Percentiles rank a stretch among this genome's conserved stretches.
Evolutionary conservation across 1,139 yeast genomes (phyloP).

Genomic region (Pichia sp.): DNA sequence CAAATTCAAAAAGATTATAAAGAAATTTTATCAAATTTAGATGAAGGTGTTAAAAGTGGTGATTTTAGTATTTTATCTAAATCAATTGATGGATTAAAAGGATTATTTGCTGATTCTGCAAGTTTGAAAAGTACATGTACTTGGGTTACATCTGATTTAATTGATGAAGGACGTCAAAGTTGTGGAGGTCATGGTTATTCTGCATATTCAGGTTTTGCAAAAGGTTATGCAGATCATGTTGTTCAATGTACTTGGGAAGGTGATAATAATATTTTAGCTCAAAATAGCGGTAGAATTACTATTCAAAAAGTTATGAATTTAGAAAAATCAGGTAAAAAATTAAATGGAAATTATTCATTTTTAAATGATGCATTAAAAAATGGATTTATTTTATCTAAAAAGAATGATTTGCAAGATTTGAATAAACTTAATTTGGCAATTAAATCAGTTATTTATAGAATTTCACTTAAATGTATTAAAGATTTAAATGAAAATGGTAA

Average conservation of each 20-base stretch:
- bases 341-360: conserved; percentile 26
- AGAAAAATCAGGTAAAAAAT: conserved; percentile 28
- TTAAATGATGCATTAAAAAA: conserved; percentile 20
- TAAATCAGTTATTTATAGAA: conserved; percentile 44
- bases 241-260: conserved; percentile 99
- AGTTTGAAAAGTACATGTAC: conserved; percentile 85
- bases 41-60: conserved; percentile 43
- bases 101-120: conserved; percentile 79
- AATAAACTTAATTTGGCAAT: conserved; percentile 29
- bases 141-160: conserved; percentile 73
- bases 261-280: conserved; percentile 80
- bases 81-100: conserved; percentile 62
- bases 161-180: conserved; percentile 89
- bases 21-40: conserved; percentile 48
- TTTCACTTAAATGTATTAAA: conserved; percentile 42
- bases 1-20: conserved; percentile 53
- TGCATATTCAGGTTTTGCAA: conserved; percentile 83
- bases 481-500: conserved; percentile 38
- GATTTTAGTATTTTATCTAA: conserved; percentile 32
- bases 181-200: conserved; percentile 98
- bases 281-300: conserved; percentile 75
- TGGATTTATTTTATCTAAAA: conserved; percentile 28
- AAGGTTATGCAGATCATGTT: conserved; percentile 85
- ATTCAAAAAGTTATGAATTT: conserved; percentile 46
- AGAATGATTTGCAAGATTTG: conserved; percentile 33